Base-by-base conservation (phyloP, 2,329 filamentous ascomycete genomes). In the Penicillium sp. region DNA sequence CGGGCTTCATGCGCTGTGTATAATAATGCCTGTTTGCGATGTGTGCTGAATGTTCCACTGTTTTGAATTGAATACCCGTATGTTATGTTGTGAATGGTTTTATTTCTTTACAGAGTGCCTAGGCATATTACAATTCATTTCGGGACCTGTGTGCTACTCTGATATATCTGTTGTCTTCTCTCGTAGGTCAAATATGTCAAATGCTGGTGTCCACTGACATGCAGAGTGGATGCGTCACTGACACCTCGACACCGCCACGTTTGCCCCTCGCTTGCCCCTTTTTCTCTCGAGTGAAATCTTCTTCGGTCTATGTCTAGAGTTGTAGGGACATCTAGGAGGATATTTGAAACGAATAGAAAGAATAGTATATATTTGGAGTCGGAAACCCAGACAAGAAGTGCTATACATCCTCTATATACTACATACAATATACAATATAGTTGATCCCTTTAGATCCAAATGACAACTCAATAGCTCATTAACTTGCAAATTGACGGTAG, bases 21-120 rank as follows among this genome's bases (percentile, higher is more conserved):
- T 66, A 65, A 66, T 66, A 66, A 58, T 64, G 48, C 39, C 57
- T 53, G 19, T 49, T 47, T 54, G 57, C 39, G 49, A 57, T 48
- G 53, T 41, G 49, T 47, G 55, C 49, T 52, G 52, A 52, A 35
- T 13, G 29, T 45, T 47, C 31, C 36, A 52, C 12, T 25, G 17
- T 41, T 58, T 53, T 61, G 58, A 58, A 57, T 61, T 62, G 36
- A 66, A 64, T 65, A 65, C 65, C 64, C 62, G 57, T 61, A 52
- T 60, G 29, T 58, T 38, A 38, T 35, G 43, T 53, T 38, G 31
- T 19, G 36, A 13, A 53, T 47, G 12, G 17, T 36, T 35, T 35
- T 57, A 6, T 39, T 13, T 43, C 25, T 59, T 56, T 61, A 53
- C 58, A 52, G 53, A 47, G 27, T 17, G 27, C n/a, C 47, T 50